These are phyloP conservation scores for Hymenoscyphus infarciens DNA, from an alignment of 2,329 filamentous ascomycete genomes.

Conservation along the genomic window DNA sequence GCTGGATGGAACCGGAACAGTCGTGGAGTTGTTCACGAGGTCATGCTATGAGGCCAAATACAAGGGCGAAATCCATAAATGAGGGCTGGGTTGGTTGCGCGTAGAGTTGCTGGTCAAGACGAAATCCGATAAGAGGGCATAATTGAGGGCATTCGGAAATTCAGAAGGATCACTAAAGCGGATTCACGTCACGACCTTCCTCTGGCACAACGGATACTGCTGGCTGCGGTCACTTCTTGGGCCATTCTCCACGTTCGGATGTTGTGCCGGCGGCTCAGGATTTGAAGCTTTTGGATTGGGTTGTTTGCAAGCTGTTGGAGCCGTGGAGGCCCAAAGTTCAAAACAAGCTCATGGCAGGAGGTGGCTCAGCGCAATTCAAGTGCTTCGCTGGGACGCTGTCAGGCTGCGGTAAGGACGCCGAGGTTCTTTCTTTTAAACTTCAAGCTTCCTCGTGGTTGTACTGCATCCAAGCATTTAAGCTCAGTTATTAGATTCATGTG, in stretches of 20 bases:
- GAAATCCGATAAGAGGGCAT: neutral
- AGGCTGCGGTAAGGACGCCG: neutral
- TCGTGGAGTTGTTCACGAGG: neutral
- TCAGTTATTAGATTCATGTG: neutral
- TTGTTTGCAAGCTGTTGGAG: neutral
- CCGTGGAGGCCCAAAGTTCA: neutral
- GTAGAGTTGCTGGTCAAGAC: neutral
- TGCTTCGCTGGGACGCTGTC: neutral
- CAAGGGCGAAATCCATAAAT: neutral
- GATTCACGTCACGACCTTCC: neutral
- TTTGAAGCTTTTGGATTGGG: neutral
- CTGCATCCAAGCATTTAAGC: neutral
- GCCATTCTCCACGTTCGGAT: neutral
- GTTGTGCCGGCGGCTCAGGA: neutral
- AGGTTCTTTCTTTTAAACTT: neutral
- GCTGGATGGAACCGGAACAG: neutral
- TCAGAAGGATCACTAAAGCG: neutral
- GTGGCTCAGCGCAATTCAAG: slow-evolving; percentile 7
- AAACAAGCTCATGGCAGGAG: slow-evolving; percentile 5
- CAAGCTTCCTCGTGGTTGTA: neutral
- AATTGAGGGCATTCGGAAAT: neutral
- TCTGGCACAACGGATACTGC: neutral
- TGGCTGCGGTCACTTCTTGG: neutral
- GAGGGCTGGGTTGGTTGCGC: too few species aligned
- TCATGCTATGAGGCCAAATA: neutral